phyloP scores from a whole-genome alignment of 768 basidiomycete genomes.

The Lyophyllum shimeji region DNA sequence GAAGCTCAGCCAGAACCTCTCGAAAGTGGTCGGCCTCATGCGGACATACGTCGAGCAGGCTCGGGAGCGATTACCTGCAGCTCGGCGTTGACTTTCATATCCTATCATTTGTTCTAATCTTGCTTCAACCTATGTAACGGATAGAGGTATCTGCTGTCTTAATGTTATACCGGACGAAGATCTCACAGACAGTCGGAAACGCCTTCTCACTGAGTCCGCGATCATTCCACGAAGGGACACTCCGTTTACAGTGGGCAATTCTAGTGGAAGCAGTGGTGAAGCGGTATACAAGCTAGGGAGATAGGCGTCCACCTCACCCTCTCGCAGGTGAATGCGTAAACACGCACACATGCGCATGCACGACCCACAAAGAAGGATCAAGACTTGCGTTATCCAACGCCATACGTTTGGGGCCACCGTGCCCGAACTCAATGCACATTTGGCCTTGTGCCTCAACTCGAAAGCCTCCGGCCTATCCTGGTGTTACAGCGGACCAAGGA shows the following conservation, averaged over 20 bases:
- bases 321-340: too few species aligned
- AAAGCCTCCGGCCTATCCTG: not conserved
- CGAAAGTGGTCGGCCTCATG: conserved; percentile 67
- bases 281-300: too few species aligned
- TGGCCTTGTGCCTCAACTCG: not conserved
- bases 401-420: not conserved
- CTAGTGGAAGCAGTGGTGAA: too few species aligned
- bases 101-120: not conserved
- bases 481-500: not conserved
- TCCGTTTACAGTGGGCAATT: too few species aligned
- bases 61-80: conserved; percentile 11
- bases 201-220: too few species aligned
- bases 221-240: too few species aligned
- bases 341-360: not conserved
- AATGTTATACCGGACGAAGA: not conserved
- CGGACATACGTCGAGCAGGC: conserved; percentile 58
- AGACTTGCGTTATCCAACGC: not conserved
- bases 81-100: not conserved
- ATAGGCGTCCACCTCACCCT: too few species aligned
- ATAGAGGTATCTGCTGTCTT: not conserved
- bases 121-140: not conserved
- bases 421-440: not conserved
- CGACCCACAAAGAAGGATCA: not conserved
- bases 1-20: conserved; percentile 82
- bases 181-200: too few species aligned